Conservation (phyloP, 2,329 filamentous ascomycete species). For the Hymenoscyphus repandus region DNA sequence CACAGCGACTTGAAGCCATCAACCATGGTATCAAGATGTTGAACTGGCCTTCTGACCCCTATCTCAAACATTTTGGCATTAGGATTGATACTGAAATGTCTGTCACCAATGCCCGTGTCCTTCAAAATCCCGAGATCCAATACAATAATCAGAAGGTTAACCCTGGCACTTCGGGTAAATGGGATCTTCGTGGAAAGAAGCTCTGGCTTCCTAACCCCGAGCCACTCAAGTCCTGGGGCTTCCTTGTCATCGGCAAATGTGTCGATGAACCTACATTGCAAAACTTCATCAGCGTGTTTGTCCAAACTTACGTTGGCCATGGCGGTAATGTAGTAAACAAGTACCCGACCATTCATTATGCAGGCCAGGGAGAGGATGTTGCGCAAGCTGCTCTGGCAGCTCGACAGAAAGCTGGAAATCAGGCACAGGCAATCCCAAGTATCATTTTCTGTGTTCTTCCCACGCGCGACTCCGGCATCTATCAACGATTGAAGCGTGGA, state of each 20-base stretch:
- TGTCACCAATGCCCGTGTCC: slow-evolving; percentile 62
- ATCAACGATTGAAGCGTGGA: slow-evolving; percentile 84
- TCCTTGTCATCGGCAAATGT: slow-evolving; percentile 59
- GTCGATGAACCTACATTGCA: slow-evolving; percentile 42
- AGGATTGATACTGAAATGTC: slow-evolving; percentile 61
- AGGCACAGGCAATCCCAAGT: slow-evolving; percentile 46
- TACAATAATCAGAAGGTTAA: slow-evolving; percentile 49
- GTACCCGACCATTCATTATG: slow-evolving; percentile 37
- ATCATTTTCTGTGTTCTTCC: slow-evolving; percentile 75
- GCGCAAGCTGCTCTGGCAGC: slow-evolving; percentile 9
- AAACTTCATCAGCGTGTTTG: slow-evolving; percentile 55
- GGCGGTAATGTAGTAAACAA: slow-evolving; percentile 50
- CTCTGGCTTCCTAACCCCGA: slow-evolving; percentile 62
- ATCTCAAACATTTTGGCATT: slow-evolving; percentile 69
- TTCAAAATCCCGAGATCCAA: slow-evolving; percentile 65
- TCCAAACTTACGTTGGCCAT: slow-evolving; percentile 53
- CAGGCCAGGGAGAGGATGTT: slow-evolving; percentile 12
- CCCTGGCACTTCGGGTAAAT: slow-evolving; percentile 67
- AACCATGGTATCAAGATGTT: slow-evolving; percentile 61
- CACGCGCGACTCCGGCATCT: slow-evolving; percentile 65
- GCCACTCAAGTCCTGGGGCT: slow-evolving; percentile 67
- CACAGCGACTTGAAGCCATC: slow-evolving; percentile 63
- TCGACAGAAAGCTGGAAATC: slow-evolving; percentile 19
- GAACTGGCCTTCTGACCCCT: slow-evolving; percentile 62
- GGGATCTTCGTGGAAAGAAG: slow-evolving; percentile 80